These are phyloP conservation scores for Maudiozyma serrabonitensis DNA, from an alignment of 805 yeast genomes.

Conservation along the genomic window DNA sequence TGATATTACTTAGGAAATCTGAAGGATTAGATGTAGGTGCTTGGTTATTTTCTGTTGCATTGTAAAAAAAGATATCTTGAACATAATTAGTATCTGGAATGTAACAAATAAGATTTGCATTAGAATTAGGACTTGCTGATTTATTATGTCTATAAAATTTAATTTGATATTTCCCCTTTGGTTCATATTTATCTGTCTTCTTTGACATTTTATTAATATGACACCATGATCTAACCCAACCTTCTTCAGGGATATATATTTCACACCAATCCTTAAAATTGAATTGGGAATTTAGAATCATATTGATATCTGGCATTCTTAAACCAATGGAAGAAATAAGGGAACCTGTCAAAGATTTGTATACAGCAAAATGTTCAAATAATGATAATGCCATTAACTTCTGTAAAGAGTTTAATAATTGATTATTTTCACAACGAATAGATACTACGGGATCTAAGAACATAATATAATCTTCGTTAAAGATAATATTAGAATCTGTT, in stretches of 20 bases:
- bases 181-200: slow-evolving; percentile 3
- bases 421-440: slow-evolving; percentile 1
- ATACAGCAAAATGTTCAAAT: slow-evolving; percentile 21
- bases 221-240: slow-evolving; percentile 29
- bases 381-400: slow-evolving; percentile 12
- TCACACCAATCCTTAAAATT: slow-evolving; percentile 30
- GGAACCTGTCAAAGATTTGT: slow-evolving; percentile 23
- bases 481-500: neutral
- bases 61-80: slow-evolving; percentile 23
- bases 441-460: slow-evolving; percentile 4
- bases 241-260: slow-evolving; percentile 20
- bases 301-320: slow-evolving; percentile 22
- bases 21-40: neutral
- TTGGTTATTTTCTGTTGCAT: slow-evolving; percentile 3
- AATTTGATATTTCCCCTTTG: slow-evolving; percentile 21
- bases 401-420: slow-evolving; percentile 2
- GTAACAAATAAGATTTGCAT: slow-evolving; percentile 21
- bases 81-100: slow-evolving; percentile 22
- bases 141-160: slow-evolving; percentile 23
- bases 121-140: slow-evolving; percentile 13
- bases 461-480: neutral
- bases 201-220: slow-evolving; percentile 19
- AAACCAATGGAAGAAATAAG: slow-evolving; percentile 20
- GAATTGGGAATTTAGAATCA: slow-evolving; percentile 19
- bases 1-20: slow-evolving; percentile 9